These are phyloP conservation scores for Phaeotremella skinneri DNA, from an alignment of 768 basidiomycete genomes.

Conservation along the genomic window DNA sequence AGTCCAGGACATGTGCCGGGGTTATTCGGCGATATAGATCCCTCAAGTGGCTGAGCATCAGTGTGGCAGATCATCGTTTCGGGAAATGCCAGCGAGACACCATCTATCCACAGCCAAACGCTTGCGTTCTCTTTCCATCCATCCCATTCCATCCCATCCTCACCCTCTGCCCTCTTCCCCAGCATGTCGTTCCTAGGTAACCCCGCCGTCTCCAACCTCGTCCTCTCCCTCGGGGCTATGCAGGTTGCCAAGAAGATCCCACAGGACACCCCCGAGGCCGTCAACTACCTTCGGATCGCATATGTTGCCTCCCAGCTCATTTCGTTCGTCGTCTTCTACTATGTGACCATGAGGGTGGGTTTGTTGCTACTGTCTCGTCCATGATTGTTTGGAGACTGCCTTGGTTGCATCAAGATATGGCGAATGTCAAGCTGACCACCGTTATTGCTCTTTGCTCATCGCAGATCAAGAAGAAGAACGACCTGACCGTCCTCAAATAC, in stretches of 20 bases:
- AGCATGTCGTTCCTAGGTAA: constrained; percentile 13
- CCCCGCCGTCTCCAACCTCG: constrained; percentile 65
- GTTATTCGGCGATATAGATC: not conserved
- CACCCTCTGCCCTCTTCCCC: not conserved
- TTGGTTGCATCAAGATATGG: too few relatives aligned
- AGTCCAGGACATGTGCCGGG: not conserved
- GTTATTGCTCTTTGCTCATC: not conserved
- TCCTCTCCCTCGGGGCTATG: constrained; percentile 90
- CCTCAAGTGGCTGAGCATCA: not conserved
- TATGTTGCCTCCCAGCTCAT: constrained; percentile 74
- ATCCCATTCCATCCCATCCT: constrained; percentile 2
- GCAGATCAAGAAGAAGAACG: constrained; percentile 91
- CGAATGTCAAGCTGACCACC: constrained; percentile 1
- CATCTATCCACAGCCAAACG: not conserved
- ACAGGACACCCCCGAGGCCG: constrained; percentile 79
- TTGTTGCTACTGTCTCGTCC: not conserved
- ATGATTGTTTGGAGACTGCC: not conserved
- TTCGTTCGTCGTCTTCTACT: constrained; percentile 75
- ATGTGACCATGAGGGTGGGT: constrained; percentile 67
- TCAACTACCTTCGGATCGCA: constrained; percentile 76
- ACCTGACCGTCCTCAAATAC: constrained; percentile 93
- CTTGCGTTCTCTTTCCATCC: not conserved
- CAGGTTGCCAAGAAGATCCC: constrained; percentile 87
- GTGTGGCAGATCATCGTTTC: not conserved
- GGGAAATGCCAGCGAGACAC: constrained; percentile 1